Base-by-base conservation (phyloP, 2,329 filamentous ascomycete genomes). In the Microdochium paspali region DNA sequence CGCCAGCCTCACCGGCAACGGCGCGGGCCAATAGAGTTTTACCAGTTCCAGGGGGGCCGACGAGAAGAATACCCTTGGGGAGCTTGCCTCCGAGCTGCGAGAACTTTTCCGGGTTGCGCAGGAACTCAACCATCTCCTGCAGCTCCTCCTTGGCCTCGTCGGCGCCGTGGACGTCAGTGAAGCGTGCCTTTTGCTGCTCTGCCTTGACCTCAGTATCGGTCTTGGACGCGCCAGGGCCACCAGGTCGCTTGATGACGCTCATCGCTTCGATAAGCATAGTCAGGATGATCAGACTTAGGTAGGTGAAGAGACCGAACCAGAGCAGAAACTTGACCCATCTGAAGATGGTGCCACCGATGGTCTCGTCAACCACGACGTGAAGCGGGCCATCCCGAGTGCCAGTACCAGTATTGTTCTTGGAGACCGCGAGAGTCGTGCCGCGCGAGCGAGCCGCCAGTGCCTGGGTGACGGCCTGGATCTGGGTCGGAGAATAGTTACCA, bases 61-160 rank as follows among this genome's bases (percentile, higher is more conserved):
- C 89, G 23, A 98, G 79, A 45, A 98, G 77, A 50, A 98, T 89
- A 73, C 93, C 93, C 69, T 97, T 98, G 47, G 93, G 93, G 47
- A 98, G 79, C 69, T 97, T 96, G 58, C 93, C 93, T 61, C 93
- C 93, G 44, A 98, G 84, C 51, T 88, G 88, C 44, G 87, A 90
- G 69, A 97, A 98, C 61, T 86, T 88, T 10, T 95, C 87, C 0
- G 93, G 94, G 63, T 91, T 90, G 66, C 90, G 87, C 55, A 98
- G 70, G 59, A 98, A 98, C 58, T 98, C 93, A 44, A 98, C 91
- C 46, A 98, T 81, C 66, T 98, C 93, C 66, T 95, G 87, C 3
- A 98, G 79, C 66, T 98, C 93, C 59, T 98, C 94, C 71, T 97
- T 98, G 53, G 93, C 93, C 67, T 98, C 94, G 54, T 97, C 90